Percentiles rank a stretch among this genome's conserved stretches.
Conservation (phyloP, 192 early-diverging fungal species). For the Nowakowskiella sp. region DNA sequence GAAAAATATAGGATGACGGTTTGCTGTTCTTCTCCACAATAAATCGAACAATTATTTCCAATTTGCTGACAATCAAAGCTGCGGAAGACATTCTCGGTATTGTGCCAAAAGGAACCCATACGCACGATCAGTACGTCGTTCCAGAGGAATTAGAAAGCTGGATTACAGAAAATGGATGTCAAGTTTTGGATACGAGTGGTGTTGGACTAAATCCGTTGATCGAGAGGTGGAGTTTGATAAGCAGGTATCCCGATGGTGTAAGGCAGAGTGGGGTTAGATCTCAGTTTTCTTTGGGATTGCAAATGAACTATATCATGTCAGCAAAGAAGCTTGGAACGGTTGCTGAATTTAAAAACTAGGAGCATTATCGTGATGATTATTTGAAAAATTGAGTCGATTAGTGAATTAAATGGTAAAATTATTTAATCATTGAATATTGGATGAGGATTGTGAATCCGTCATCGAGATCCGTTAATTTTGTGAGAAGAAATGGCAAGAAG, state of each 20-base stretch:
- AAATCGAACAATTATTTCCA: slow-evolving; percentile 69
- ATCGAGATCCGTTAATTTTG: no score
- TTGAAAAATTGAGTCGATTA: no score
- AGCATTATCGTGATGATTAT: no score
- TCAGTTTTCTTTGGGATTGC: no score
- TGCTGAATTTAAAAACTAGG: no score
- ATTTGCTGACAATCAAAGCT: slow-evolving; percentile 67
- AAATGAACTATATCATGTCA: slow-evolving; percentile 33
- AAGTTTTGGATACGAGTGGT: slow-evolving; percentile 23
- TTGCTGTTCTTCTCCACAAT: slow-evolving; percentile 84
- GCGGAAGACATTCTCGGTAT: slow-evolving; percentile 73
- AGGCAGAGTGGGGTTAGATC: no score
- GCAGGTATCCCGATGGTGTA: no score
- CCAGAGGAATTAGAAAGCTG: slow-evolving; percentile 55
- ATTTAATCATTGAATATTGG: no score
- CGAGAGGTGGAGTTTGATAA: background rate
- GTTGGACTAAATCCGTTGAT: slow-evolving; percentile 25
- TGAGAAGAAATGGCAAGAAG: no score
- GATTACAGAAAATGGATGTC: slow-evolving; percentile 9
- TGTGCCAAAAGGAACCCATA: slow-evolving; percentile 81
- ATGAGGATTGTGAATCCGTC: no score
- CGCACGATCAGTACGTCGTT: slow-evolving; percentile 75
- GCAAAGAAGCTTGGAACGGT: no score
- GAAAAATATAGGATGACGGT: slow-evolving; percentile 57
- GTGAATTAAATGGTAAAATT: no score